phyloP scores from a whole-genome alignment of 495 filamentous ascomycete genomes.

The Pseudotulostoma volvatum region DNA sequence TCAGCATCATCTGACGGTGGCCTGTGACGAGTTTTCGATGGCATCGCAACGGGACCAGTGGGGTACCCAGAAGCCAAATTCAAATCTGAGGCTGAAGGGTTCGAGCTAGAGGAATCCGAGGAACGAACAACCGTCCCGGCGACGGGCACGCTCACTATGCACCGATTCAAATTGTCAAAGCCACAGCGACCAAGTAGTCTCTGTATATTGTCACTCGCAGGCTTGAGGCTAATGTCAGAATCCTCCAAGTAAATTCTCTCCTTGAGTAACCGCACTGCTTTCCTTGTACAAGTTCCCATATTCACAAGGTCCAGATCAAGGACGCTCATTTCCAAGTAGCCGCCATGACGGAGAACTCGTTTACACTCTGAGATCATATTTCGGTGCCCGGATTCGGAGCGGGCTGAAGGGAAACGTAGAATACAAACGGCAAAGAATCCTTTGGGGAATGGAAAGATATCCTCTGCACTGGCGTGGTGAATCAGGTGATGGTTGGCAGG shows the following conservation, averaged over 20 bases:
- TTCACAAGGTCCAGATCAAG: conserved; percentile 78
- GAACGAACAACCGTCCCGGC: conserved; percentile 46
- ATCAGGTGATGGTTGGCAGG: conserved; percentile 79
- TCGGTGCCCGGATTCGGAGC: conserved; percentile 55
- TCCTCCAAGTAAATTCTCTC: conserved; percentile 50
- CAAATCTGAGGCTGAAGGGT: conserved; percentile 10
- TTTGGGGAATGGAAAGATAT: conserved; percentile 72
- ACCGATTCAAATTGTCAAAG: conserved; percentile 71
- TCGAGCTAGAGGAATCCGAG: conserved; percentile 23
- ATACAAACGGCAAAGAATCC: conserved; percentile 77
- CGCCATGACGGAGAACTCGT: conserved; percentile 77
- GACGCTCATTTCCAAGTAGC: conserved; percentile 74
- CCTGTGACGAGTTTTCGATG: conserved; percentile 13
- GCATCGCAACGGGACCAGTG: conserved; percentile 13
- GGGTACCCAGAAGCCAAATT: conserved; percentile 17
- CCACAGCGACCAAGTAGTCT: conserved; percentile 59
- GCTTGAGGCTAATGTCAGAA: conserved; percentile 48
- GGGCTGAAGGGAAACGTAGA: conserved; percentile 69
- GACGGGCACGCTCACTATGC: conserved; percentile 77
- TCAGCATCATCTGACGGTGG: conserved; percentile 31
- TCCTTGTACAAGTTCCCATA: conserved; percentile 61
- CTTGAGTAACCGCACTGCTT: conserved; percentile 62
- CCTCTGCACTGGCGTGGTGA: conserved; percentile 46
- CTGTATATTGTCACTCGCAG: conserved; percentile 63
- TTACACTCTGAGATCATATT: conserved; percentile 77